Evolutionary conservation across 495 filamentous ascomycete genomes (phyloP).

Genomic region (Aspergillus avenaceus): DNA sequence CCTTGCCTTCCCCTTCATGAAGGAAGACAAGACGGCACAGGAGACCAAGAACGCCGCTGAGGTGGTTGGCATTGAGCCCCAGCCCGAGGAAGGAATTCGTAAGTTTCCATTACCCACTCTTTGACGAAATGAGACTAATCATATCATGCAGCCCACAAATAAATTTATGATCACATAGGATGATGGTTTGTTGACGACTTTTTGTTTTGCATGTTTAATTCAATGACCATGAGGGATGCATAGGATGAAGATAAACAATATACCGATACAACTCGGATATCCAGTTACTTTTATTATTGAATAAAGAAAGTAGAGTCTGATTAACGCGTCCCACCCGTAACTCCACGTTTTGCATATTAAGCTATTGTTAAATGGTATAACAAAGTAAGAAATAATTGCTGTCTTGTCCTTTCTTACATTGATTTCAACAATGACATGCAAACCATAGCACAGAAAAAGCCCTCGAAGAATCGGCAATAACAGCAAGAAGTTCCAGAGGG

Average conservation of each 20-base stretch:
- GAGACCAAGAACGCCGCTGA: slow-evolving; percentile 60
- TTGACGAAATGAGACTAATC: slow-evolving; percentile 3
- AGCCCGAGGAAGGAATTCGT: slow-evolving; percentile 66
- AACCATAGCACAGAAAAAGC: no score
- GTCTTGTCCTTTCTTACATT: no score
- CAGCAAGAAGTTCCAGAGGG: no score
- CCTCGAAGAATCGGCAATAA: no score
- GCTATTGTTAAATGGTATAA: no score
- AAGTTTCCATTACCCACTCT: slow-evolving; percentile 31
- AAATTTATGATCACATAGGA: slow-evolving; percentile 13
- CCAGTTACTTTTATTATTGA: not conserved
- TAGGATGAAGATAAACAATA: slow-evolving; percentile 3
- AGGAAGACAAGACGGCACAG: slow-evolving; percentile 53
- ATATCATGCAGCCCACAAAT: slow-evolving; percentile 31
- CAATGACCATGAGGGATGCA: slow-evolving; percentile 11
- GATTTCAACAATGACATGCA: no score
- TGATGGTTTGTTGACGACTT: slow-evolving; percentile 7
- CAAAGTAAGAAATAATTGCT: no score
- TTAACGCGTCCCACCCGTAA: no score
- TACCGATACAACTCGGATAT: not conserved
- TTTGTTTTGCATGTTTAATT: slow-evolving; percentile 6
- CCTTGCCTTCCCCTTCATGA: slow-evolving; percentile 86
- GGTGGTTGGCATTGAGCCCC: slow-evolving; percentile 57
- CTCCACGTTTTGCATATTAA: no score
- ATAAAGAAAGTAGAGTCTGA: not conserved